A percentile compares a stretch with the other conserved stretches of the same genome.
phyloP scores from a whole-genome alignment of 2,329 filamentous ascomycete genomes.

The Xylariomycetidae sp. region DNA sequence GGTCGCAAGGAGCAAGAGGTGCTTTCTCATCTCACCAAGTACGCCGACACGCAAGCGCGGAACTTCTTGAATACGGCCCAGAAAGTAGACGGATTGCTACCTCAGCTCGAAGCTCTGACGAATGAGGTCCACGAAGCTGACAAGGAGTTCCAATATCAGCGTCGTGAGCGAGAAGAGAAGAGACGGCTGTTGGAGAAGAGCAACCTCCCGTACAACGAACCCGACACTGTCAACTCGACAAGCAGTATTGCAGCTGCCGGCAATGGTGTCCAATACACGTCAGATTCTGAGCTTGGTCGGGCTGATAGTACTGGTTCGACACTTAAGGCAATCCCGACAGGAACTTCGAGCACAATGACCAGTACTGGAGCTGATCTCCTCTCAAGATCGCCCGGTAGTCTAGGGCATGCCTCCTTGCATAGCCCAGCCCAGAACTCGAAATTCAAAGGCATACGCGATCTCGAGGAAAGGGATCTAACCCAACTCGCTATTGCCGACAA shows the following conservation, averaged over 20 bases:
- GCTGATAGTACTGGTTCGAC: slow-evolving; percentile 72
- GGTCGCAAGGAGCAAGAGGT: slow-evolving; percentile 98
- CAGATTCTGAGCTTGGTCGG: slow-evolving; percentile 66
- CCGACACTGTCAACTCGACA: slow-evolving; percentile 51
- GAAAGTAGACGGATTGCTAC: slow-evolving; percentile 80
- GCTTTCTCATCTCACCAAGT: slow-evolving; percentile 87
- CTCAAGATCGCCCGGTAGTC: slow-evolving; percentile 53
- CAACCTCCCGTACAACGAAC: slow-evolving; percentile 67
- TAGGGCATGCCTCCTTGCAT: slow-evolving; percentile 39
- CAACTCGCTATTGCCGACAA: slow-evolving; percentile 50
- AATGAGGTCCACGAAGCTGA: slow-evolving; percentile 88
- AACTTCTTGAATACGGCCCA: slow-evolving; percentile 79
- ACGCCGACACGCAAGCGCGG: slow-evolving; percentile 83
- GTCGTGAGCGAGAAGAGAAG: slow-evolving; percentile 95
- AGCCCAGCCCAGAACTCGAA: slow-evolving; percentile 53
- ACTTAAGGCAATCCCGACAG: slow-evolving; percentile 47
- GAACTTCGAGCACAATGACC: slow-evolving; percentile 32
- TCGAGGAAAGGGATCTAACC: slow-evolving; percentile 75
- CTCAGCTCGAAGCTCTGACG: slow-evolving; percentile 83
- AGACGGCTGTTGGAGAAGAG: slow-evolving; percentile 84
- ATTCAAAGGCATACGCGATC: slow-evolving; percentile 88
- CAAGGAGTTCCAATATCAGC: slow-evolving; percentile 93
- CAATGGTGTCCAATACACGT: slow-evolving; percentile 47
- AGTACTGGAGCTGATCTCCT: slow-evolving; percentile 39
- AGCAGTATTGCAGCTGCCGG: slow-evolving; percentile 29